A percentile compares a stretch with the other conserved stretches of the same genome.
Conservation (phyloP, 2,329 filamentous ascomycete species). For the Periglandula ipomoeae region DNA sequence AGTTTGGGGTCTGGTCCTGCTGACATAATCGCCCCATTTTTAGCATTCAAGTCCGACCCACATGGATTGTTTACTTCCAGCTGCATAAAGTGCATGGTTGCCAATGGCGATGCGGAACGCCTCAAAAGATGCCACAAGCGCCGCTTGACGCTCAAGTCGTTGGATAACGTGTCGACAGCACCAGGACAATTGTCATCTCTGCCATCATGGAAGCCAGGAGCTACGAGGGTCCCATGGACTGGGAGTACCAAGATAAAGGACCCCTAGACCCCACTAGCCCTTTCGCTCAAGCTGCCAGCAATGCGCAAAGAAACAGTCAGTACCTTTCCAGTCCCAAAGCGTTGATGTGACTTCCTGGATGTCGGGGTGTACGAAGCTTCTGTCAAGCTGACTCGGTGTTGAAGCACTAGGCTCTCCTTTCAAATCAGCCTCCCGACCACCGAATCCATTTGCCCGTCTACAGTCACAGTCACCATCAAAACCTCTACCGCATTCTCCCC, state of each 20-base stretch:
- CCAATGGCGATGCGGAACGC: constrained; percentile 13
- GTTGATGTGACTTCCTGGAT: not conserved
- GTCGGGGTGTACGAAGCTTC: not conserved
- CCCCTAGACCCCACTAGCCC: constrained; percentile 53
- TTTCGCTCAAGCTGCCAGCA: constrained; percentile 44
- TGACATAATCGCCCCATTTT: constrained; percentile 20
- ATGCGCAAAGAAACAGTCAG: constrained; percentile 32
- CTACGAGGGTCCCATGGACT: constrained; percentile 56
- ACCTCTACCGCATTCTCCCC: constrained; percentile 28
- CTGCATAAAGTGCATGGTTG: constrained; percentile 15
- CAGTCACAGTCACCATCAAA: constrained; percentile 33
- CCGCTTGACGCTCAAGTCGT: not conserved
- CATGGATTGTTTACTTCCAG: constrained; percentile 25
- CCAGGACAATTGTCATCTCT: not conserved
- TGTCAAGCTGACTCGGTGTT: constrained; percentile 12
- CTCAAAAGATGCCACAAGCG: constrained; percentile 1
- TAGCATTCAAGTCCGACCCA: constrained; percentile 6
- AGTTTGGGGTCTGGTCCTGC: constrained; percentile 6
- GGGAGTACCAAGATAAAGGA: constrained; percentile 51
- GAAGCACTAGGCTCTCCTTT: constrained; percentile 30
- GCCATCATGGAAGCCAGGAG: constrained; percentile 43
- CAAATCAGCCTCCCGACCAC: constrained; percentile 21
- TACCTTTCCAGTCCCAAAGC: constrained; percentile 6
- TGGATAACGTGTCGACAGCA: not conserved
- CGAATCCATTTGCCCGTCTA: constrained; percentile 26